phyloP scores from a whole-genome alignment of 2,329 filamentous ascomycete genomes.

The Alternaria atra region DNA sequence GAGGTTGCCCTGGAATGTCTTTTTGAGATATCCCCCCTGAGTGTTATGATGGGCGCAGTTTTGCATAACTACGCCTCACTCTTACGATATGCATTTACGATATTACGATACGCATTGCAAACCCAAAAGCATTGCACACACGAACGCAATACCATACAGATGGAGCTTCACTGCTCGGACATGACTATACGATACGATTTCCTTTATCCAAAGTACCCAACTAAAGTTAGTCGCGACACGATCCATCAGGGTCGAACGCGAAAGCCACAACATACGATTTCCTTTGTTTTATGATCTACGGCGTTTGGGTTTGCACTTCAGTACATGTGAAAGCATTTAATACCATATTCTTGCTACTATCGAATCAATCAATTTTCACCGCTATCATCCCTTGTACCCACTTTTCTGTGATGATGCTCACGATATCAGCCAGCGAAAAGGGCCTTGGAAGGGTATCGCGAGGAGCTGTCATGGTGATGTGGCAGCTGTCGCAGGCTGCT shows the following conservation, averaged over 20 bases:
- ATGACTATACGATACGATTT: constrained; percentile 21
- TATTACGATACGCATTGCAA: constrained; percentile 24
- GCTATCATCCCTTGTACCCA: background rate
- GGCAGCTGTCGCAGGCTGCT: background rate
- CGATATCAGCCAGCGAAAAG: background rate
- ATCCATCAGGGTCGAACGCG: background rate
- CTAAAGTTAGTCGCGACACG: background rate
- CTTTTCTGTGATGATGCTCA: background rate
- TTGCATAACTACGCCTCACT: constrained; percentile 44
- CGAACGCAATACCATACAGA: constrained; percentile 12
- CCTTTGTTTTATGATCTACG: constrained; percentile 13
- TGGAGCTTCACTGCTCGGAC: constrained; percentile 22
- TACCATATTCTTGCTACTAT: constrained; percentile 9
- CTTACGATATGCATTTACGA: constrained; percentile 46
- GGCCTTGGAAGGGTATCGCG: background rate
- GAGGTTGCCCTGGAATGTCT: constrained; percentile 33
- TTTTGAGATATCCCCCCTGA: constrained; percentile 43
- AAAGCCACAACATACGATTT: constrained; percentile 14
- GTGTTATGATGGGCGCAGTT: constrained; percentile 46
- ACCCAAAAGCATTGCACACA: constrained; percentile 27
- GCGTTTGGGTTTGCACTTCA: constrained; percentile 11
- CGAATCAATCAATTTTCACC: background rate
- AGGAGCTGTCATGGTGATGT: background rate
- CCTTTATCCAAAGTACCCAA: background rate
- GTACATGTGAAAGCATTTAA: constrained; percentile 13